A percentile compares a stretch with the other conserved stretches of the same genome.
Conservation (phyloP, 495 filamentous ascomycete species). For the Thermothielavioides terrestris region DNA sequence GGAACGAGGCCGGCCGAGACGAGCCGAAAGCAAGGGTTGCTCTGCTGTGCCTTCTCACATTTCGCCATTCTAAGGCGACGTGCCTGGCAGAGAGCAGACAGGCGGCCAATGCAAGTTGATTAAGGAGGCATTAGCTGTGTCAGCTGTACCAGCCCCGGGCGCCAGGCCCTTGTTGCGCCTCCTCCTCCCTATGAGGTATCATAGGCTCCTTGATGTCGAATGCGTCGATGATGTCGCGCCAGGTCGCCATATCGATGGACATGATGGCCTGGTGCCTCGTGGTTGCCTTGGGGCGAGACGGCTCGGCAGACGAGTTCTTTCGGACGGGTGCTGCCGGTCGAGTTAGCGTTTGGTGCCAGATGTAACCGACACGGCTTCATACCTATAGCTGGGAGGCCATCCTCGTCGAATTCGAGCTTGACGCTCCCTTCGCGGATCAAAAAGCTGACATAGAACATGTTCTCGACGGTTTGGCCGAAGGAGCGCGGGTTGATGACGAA, state of each 20-base stretch:
- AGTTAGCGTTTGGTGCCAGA: conserved; percentile 2
- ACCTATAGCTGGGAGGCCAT: conserved; percentile 66
- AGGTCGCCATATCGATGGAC: conserved; percentile 72
- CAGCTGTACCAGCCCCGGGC: conserved; percentile 72
- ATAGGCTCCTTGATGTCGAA: conserved; percentile 70
- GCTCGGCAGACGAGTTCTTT: neutral
- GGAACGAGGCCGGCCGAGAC: too few species aligned
- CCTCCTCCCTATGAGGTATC: conserved; percentile 72
- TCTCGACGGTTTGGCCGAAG: conserved; percentile 94
- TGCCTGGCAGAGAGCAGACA: too few species aligned
- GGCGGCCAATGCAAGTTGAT: too few species aligned
- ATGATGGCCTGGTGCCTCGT: conserved; percentile 77
- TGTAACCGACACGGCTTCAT: conserved; percentile 34
- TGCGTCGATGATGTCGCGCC: conserved; percentile 62
- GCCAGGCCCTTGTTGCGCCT: conserved; percentile 45
- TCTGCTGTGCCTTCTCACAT: too few species aligned
- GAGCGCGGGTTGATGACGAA: conserved; percentile 83
- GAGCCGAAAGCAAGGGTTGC: too few species aligned
- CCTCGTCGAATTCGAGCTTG: conserved; percentile 53
- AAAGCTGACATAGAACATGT: conserved; percentile 94
- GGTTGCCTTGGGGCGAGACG: conserved; percentile 25
- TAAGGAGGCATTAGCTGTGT: neutral
- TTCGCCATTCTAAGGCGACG: too few species aligned
- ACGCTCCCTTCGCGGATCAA: conserved; percentile 78
- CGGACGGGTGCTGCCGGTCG: conserved; percentile 1